phyloP scores from a whole-genome alignment of 1,139 yeast species.

The Eremothecium gossypii region DNA sequence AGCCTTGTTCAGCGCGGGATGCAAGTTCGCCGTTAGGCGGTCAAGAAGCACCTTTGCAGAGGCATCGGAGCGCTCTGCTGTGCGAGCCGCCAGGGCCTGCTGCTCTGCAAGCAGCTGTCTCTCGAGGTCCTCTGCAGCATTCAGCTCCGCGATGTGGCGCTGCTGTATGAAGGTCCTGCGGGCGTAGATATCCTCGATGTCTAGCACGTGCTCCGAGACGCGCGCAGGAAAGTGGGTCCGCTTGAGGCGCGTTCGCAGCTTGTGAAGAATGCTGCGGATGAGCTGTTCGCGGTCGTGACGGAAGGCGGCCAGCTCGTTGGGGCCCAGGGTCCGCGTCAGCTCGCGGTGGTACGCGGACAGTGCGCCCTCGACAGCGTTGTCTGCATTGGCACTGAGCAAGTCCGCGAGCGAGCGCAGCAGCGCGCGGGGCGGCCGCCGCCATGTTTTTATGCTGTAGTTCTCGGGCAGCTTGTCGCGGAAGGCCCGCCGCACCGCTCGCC shows the following conservation, averaged over 20 bases:
- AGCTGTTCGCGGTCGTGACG: conserved; percentile 16
- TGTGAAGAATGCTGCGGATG: conserved; percentile 18
- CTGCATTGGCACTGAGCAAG: conserved; percentile 20
- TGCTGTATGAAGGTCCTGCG: conserved; percentile 24
- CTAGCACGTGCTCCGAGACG: conserved; percentile 21
- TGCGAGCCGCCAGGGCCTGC: conserved; percentile 15
- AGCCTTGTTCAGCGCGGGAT: conserved; percentile 23
- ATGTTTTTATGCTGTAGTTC: conserved; percentile 16
- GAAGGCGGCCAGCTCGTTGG: conserved; percentile 12
- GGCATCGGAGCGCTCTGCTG: conserved; percentile 10
- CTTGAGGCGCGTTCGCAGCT: conserved; percentile 17
- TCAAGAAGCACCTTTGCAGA: conserved; percentile 11
- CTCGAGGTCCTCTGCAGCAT: conserved; percentile 20
- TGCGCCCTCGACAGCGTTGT: conserved; percentile 17
- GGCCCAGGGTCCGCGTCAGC: conserved; percentile 11
- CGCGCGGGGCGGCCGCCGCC: conserved; percentile 18
- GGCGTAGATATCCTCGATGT: conserved; percentile 25
- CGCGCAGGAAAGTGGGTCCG: conserved; percentile 22
- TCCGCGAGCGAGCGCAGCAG: conserved; percentile 17
- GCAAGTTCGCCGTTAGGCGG: conserved; percentile 17
- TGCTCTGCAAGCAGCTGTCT: conserved; percentile 17
- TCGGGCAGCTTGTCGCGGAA: conserved; percentile 18
- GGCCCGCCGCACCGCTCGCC: conserved; percentile 15
- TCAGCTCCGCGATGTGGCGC: conserved; percentile 19
- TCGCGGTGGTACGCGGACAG: conserved; percentile 18